These are phyloP conservation scores for Globisporangium paddicum DNA, from an alignment of 352 stramenopile species.

Conservation along the genomic window DNA sequence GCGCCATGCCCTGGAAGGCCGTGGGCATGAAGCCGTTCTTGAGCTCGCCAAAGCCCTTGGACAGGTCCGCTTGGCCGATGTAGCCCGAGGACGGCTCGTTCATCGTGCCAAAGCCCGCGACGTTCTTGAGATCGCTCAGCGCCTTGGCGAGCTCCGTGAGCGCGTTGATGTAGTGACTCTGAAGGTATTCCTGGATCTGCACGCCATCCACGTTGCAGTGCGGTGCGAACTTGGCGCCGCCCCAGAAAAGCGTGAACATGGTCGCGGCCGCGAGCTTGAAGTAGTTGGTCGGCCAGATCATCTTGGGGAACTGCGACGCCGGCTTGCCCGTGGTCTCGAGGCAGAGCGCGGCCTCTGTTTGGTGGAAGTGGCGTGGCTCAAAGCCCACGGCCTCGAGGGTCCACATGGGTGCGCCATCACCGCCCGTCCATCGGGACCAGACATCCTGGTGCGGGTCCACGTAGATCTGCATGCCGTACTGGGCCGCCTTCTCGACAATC, in stretches of 20 bases:
- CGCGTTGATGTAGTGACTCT: slow-evolving; percentile 82
- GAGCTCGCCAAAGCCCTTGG: slow-evolving; percentile 52
- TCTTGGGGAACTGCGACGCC: slow-evolving; percentile 66
- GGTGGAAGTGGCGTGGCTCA: slow-evolving; percentile 65
- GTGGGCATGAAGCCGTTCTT: slow-evolving; percentile 71
- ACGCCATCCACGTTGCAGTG: slow-evolving; percentile 58
- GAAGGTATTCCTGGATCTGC: slow-evolving; percentile 83
- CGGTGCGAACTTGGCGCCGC: slow-evolving; percentile 65
- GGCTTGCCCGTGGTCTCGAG: slow-evolving; percentile 49
- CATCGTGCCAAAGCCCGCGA: slow-evolving; percentile 89
- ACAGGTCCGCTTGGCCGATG: slow-evolving; percentile 58
- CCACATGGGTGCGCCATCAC: slow-evolving; percentile 88
- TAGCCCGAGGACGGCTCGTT: slow-evolving; percentile 86
- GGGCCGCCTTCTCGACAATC: slow-evolving; percentile 49
- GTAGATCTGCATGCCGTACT: slow-evolving; percentile 74
- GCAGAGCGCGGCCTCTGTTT: slow-evolving; percentile 70
- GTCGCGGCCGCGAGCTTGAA: slow-evolving; percentile 87
- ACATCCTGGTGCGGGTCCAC: slow-evolving; percentile 92
- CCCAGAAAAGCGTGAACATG: slow-evolving; percentile 92
- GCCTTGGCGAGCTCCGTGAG: slow-evolving; percentile 60
- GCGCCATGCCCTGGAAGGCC: slow-evolving; percentile 73
- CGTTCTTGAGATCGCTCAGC: slow-evolving; percentile 67
- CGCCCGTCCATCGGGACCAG: slow-evolving; percentile 89
- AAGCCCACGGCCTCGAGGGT: slow-evolving; percentile 81
- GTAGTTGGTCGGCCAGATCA: slow-evolving; percentile 93